Evolutionary conservation across 2,329 filamentous ascomycete genomes (phyloP).

Genomic region (Colletotrichum coccodes): DNA sequence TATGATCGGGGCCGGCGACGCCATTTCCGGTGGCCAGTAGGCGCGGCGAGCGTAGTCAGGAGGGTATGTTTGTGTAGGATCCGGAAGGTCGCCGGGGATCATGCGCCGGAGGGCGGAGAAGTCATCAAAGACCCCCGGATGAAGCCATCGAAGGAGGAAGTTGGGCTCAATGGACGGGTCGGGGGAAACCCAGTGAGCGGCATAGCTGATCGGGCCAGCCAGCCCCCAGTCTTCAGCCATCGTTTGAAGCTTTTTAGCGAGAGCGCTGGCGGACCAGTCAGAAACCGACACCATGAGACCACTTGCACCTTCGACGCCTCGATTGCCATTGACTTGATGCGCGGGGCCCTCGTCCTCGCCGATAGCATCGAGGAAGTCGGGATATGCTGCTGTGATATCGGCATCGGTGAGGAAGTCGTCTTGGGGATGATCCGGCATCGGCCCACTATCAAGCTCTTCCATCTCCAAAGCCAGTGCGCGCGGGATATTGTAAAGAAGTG

Average conservation of each 20-base stretch:
- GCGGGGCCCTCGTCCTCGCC: constrained; percentile 37
- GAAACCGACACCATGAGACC: constrained; percentile 44
- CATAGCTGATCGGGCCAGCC: constrained; percentile 38
- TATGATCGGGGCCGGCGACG: constrained; percentile 67
- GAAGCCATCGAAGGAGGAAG: constrained; percentile 74
- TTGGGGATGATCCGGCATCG: neutral
- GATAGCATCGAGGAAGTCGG: constrained; percentile 32
- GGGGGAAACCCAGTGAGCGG: constrained; percentile 41
- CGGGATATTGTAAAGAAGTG: constrained; percentile 82
- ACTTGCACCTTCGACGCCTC: constrained; percentile 51
- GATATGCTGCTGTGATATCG: constrained; percentile 18
- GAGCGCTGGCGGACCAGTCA: constrained; percentile 49
- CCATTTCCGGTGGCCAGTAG: constrained; percentile 78
- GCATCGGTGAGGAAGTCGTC: constrained; percentile 27
- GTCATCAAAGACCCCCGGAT: constrained; percentile 80
- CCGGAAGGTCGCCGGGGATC: constrained; percentile 36
- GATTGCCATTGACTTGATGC: constrained; percentile 38
- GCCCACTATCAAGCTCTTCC: constrained; percentile 50
- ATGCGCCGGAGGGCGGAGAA: constrained; percentile 60
- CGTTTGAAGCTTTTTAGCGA: constrained; percentile 43
- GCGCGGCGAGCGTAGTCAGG: constrained; percentile 69
- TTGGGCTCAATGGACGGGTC: constrained; percentile 48
- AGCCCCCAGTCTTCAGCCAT: constrained; percentile 41
- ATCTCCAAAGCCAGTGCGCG: constrained; percentile 70
- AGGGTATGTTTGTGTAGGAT: constrained; percentile 54